Percentiles rank a stretch among this genome's conserved stretches.
Evolutionary conservation across 169 alveolate species (phyloP).

Genomic region (Babesia bigemina): DNA sequence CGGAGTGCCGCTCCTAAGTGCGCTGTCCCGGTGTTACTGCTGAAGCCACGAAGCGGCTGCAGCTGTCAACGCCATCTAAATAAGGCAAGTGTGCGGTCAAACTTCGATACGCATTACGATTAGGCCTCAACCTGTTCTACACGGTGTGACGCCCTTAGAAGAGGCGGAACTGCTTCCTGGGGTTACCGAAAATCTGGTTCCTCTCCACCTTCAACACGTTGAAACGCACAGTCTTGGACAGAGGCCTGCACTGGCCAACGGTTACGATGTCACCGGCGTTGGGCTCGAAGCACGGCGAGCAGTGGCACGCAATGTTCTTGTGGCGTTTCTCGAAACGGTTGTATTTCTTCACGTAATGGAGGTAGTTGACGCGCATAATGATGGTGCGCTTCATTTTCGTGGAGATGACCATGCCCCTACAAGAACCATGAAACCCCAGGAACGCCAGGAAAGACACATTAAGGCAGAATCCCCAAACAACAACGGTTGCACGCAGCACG

Average conservation of each 20-base stretch:
- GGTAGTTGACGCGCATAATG: conserved; percentile 97
- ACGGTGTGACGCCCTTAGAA: conserved; percentile 76
- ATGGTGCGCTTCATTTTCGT: conserved; percentile 98
- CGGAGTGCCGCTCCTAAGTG: not conserved
- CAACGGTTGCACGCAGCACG: too few species aligned
- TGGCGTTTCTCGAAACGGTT: conserved; percentile 99
- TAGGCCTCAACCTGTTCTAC: conserved; percentile 3
- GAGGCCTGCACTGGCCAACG: conserved; percentile 99
- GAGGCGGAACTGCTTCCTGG: conserved; percentile 97
- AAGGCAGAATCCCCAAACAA: too few species aligned
- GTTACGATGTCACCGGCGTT: conserved; percentile 98
- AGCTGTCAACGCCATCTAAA: too few species aligned
- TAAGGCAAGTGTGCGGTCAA: not conserved
- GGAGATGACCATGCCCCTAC: conserved; percentile 97
- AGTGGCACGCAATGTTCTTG: conserved; percentile 95
- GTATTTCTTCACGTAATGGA: conserved; percentile 97
- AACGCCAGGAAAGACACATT: too few species aligned
- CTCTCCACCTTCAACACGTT: conserved; percentile 97
- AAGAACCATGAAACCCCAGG: not conserved
- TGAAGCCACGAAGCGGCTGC: too few species aligned
- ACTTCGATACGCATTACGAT: conserved; percentile 11
- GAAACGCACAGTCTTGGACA: conserved; percentile 98
- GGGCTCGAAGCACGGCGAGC: conserved; percentile 97
- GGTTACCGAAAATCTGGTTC: conserved; percentile 97
- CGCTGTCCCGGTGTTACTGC: too few species aligned